These are phyloP conservation scores for Lodderomyces pseudojiufengensis DNA, from an alignment of 1,139 yeast genomes.

Conservation along the genomic window DNA sequence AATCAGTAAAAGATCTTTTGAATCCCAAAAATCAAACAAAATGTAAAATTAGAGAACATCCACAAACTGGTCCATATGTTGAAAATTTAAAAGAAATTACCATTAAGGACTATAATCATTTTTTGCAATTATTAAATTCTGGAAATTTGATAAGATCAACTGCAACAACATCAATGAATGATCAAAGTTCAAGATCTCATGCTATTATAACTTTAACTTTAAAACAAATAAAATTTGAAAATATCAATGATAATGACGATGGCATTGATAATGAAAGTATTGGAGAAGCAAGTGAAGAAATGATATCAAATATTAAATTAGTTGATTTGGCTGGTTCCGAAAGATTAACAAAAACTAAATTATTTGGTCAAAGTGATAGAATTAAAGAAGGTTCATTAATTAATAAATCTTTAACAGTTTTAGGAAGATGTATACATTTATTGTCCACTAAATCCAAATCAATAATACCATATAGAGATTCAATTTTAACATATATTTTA, in stretches of 20 bases:
- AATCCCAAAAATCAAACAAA: conserved; percentile 20
- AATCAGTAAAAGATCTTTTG: conserved; percentile 59
- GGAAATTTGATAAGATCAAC: conserved; percentile 59
- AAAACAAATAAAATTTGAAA: conserved; percentile 48
- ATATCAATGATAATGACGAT: conserved; percentile 12
- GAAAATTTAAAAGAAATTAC: conserved; percentile 53
- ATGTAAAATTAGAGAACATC: conserved; percentile 56
- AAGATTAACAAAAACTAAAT: conserved; percentile 59
- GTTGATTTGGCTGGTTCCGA: conserved; percentile 87
- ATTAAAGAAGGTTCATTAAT: conserved; percentile 72
- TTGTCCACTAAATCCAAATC: conserved; percentile 24
- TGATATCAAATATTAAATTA: conserved; percentile 56
- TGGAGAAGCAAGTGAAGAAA: conserved; percentile 52
- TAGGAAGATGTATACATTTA: conserved; percentile 70
- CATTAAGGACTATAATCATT: conserved; percentile 44
- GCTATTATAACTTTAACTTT: conserved; percentile 67
- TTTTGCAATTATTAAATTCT: conserved; percentile 33
- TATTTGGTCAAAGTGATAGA: conserved; percentile 55
- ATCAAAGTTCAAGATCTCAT: conserved; percentile 70
- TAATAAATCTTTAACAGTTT: conserved; percentile 69
- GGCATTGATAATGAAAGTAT: conserved; percentile 17
- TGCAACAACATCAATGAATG: conserved; percentile 68
- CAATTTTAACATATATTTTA: conserved; percentile 65
- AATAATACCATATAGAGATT: conserved; percentile 69
- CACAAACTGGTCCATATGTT: conserved; percentile 65